Base-by-base conservation (phyloP, 345 rosid species). In the Fremontodendron californicum region DNA sequence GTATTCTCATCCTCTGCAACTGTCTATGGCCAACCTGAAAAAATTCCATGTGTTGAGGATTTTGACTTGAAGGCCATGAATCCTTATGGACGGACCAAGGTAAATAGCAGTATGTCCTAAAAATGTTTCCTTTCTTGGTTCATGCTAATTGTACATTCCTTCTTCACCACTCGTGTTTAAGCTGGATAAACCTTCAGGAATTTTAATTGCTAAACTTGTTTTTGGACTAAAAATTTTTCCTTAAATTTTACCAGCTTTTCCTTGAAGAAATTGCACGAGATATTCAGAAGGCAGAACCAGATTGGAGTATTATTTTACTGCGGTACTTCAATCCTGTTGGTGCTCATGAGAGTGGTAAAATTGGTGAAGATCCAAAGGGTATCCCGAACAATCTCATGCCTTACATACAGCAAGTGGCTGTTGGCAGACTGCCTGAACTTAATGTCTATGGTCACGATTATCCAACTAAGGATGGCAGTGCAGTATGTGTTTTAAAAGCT, bases 1-100 rank as follows among this genome's bases (percentile, higher is more conserved):
- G 99, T 92, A 48, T 96, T 96, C 83, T 96, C 99, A n/a, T 96
- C 99, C 62, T 93, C 98, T 33, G 92, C 99, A 37, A 96, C 99
- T 66, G 97, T 93, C 52, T 96, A 93, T 82, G 96, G 98, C 79
- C 99, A 96, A 82, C 99, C 99, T 16, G 93, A 91, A 29, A 87
- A 83, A 81, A 88, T 92, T 52, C 97, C 98, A 2, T 93, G 97
- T 80, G 88, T 84, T 39, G 99, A 93, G 86, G 91, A 88, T 84
- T 92, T 87, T 77, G 81, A 87, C 71, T 84, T 90, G 63, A 81
- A 61, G 77, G 96, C 98, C 64, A 93, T 92, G 98, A 96, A 88
- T 85, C 98, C 99, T 43, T 96, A 96, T 75, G 98, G 99, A 63
- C 85, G 97, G 37, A 93, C 96, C 19, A 96, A 93, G 99, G 99